These are phyloP conservation scores for Saccharomyces eubayanus DNA, from an alignment of 805 yeast genomes.

Conservation along the genomic window DNA sequence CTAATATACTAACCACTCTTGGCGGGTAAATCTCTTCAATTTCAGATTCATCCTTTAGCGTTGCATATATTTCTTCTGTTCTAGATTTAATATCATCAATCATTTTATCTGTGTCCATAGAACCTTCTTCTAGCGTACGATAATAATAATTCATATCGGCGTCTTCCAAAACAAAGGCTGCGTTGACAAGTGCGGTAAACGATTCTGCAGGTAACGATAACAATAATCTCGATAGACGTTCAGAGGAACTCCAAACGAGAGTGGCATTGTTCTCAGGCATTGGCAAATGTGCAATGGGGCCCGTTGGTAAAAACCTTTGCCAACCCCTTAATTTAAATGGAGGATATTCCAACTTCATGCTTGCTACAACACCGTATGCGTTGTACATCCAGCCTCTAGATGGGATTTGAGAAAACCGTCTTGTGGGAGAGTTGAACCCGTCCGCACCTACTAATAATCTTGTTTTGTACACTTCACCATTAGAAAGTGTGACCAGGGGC, in stretches of 20 bases:
- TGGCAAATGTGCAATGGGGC: slow-evolving; percentile 89
- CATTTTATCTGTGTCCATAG: slow-evolving; percentile 38
- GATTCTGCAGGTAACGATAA: slow-evolving; percentile 49
- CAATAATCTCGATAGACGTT: slow-evolving; percentile 60
- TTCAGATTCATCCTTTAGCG: slow-evolving; percentile 33
- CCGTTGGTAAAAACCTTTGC: slow-evolving; percentile 87
- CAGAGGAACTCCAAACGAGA: slow-evolving; percentile 86
- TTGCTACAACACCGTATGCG: slow-evolving; percentile 88
- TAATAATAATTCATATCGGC: slow-evolving; percentile 71
- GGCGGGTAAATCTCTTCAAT: slow-evolving; percentile 61
- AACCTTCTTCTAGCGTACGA: slow-evolving; percentile 26
- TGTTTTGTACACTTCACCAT: slow-evolving; percentile 56
- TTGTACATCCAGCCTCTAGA: slow-evolving; percentile 90
- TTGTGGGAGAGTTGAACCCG: slow-evolving; percentile 89
- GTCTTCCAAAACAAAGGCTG: slow-evolving; percentile 72
- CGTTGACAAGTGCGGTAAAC: slow-evolving; percentile 69
- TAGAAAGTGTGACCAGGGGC: slow-evolving; percentile 66
- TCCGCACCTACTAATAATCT: slow-evolving; percentile 90
- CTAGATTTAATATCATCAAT: slow-evolving; percentile 72
- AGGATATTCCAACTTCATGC: slow-evolving; percentile 65
- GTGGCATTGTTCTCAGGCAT: slow-evolving; percentile 82
- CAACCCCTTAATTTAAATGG: slow-evolving; percentile 71
- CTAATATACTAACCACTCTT: slow-evolving; percentile 49
- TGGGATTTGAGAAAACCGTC: slow-evolving; percentile 70
- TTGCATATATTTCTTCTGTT: slow-evolving; percentile 26